Evolutionary conservation across 176 grass and related monocot genomes (phyloP).

Genomic region (Canna indica): DNA sequence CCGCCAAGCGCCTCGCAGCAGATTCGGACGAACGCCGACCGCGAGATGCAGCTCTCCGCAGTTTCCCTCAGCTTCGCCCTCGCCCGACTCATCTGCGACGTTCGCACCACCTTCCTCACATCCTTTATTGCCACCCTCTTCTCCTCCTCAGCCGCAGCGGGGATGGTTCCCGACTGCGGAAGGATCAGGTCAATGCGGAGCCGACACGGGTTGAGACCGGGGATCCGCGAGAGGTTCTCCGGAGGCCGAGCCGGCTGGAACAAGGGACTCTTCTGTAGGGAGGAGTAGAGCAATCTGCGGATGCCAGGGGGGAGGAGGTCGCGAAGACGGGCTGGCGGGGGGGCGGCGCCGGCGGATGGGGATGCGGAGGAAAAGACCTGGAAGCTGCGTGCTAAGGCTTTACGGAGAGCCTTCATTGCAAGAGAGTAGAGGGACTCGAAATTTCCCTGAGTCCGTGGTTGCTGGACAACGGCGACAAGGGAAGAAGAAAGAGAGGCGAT

Average conservation of each 20-base stretch:
- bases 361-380: background rate
- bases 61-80: slow-evolving; percentile 43
- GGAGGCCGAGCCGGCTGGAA: slow-evolving; percentile 43
- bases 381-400: slow-evolving; percentile 34
- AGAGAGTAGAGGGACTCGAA: background rate
- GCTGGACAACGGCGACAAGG: too few relatives aligned
- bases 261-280: slow-evolving; percentile 52
- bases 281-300: background rate
- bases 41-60: slow-evolving; percentile 35
- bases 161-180: slow-evolving; percentile 24
- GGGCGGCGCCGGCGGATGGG: slow-evolving; percentile 2
- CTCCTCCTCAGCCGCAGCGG: slow-evolving; percentile 3
- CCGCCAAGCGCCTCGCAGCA: slow-evolving; percentile 59
- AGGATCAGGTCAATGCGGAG: slow-evolving; percentile 65
- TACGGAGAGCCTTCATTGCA: slow-evolving; percentile 65
- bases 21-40: slow-evolving; percentile 43
- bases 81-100: slow-evolving; percentile 52
- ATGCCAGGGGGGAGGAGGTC: background rate
- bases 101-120: slow-evolving; percentile 54
- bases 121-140: slow-evolving; percentile 34
- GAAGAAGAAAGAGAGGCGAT: too few relatives aligned
- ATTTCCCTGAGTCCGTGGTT: too few relatives aligned
- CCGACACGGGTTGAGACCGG: slow-evolving; percentile 37
- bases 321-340: slow-evolving; percentile 22
- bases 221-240: slow-evolving; percentile 50